Conservation (phyloP, 2,329 filamentous ascomycete genomes). For the Botrytis porri region DNA sequence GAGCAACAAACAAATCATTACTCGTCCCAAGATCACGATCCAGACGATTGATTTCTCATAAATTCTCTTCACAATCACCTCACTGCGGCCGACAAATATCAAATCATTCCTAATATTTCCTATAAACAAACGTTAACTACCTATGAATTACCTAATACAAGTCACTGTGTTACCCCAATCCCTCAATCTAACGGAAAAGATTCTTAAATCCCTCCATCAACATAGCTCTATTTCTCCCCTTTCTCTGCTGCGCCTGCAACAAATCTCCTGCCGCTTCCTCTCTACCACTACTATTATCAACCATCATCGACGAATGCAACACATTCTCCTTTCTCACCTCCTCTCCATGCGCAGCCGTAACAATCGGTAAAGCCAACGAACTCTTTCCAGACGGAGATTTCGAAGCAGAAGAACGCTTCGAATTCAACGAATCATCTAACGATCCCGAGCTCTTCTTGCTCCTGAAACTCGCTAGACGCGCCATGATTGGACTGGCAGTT, state of each 20-base stretch:
- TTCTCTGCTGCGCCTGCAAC: conserved; percentile 22
- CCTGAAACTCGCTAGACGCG: conserved; percentile 30
- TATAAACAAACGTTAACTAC: not conserved
- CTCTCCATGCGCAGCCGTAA: conserved; percentile 25
- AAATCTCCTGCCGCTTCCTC: conserved; percentile 19
- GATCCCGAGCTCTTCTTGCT: conserved; percentile 32
- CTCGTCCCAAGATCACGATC: not conserved
- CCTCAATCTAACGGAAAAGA: conserved; percentile 33
- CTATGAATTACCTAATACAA: not conserved
- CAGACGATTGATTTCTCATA: no score
- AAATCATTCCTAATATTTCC: not conserved
- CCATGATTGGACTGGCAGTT: conserved; percentile 16
- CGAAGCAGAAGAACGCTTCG: conserved; percentile 23
- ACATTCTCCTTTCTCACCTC: conserved; percentile 31
- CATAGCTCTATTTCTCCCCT: conserved; percentile 27
- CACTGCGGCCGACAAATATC: not conserved
- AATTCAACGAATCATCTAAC: conserved; percentile 18
- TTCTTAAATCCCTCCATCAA: conserved; percentile 34
- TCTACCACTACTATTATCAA: conserved; percentile 13
- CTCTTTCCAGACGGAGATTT: conserved; percentile 35
- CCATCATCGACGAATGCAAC: conserved; percentile 13
- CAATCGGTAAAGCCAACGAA: conserved; percentile 22
- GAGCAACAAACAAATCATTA: not conserved
- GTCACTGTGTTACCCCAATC: no score
- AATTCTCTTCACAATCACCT: not conserved